Conservation (phyloP, 1,284 basidiomycete species). For the Erythrobasidium hasegawianum region DNA sequence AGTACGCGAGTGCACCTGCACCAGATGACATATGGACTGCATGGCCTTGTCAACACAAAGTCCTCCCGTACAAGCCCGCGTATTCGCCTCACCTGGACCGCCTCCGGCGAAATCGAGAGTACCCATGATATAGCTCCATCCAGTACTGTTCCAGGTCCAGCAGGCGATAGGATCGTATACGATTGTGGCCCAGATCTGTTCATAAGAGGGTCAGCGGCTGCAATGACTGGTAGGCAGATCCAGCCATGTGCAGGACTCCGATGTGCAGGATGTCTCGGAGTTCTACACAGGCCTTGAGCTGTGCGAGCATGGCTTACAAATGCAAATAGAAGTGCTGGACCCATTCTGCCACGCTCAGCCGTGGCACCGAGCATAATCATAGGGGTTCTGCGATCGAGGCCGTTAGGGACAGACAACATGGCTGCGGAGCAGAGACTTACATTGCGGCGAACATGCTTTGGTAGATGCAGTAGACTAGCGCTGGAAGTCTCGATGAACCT, state of each 20-base stretch:
- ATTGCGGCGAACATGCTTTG: slow-evolving; percentile 83
- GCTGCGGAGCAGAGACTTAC: too few relatives aligned
- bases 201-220: too few relatives aligned
- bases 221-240: too few relatives aligned
- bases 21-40: slow-evolving; percentile 52
- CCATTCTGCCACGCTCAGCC: slow-evolving; percentile 79
- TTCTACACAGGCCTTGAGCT: too few relatives aligned
- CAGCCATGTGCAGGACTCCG: too few relatives aligned
- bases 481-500: slow-evolving; percentile 57
- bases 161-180: slow-evolving; percentile 43
- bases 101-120: slow-evolving; percentile 53
- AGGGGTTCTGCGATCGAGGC: too few relatives aligned
- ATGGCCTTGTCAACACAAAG: too few relatives aligned
- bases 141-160: slow-evolving; percentile 40
- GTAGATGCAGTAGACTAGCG: slow-evolving; percentile 75
- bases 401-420: too few relatives aligned
- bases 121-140: slow-evolving; percentile 39
- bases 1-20: slow-evolving; percentile 43
- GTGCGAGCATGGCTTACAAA: slow-evolving; percentile 54
- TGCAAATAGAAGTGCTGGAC: slow-evolving; percentile 81
- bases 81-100: too few relatives aligned
- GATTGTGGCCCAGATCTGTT: slow-evolving; percentile 36
- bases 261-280: too few relatives aligned
- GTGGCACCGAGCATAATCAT: slow-evolving; percentile 71
- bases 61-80: too few relatives aligned